phyloP scores from a whole-genome alignment of 305 asterid genomes.

The Andrographis paniculata region DNA sequence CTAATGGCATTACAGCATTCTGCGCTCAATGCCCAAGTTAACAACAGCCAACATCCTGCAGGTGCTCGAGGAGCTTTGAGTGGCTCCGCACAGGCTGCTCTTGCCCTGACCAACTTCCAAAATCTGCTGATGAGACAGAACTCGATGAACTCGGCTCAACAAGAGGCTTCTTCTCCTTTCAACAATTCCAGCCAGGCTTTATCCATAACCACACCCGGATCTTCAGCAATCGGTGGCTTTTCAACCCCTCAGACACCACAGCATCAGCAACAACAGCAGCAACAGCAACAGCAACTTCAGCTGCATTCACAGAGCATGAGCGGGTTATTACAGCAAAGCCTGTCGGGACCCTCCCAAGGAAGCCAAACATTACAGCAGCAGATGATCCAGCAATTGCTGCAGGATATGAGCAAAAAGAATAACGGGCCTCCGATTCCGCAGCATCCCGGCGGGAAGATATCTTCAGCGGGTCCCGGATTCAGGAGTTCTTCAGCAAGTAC shows the following conservation, averaged over 20 bases:
- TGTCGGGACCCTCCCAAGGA: slow-evolving; percentile 25
- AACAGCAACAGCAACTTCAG: slow-evolving; percentile 19
- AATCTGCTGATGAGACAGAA: slow-evolving; percentile 63
- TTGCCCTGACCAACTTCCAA: slow-evolving; percentile 54
- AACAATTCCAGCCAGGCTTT: slow-evolving; percentile 6
- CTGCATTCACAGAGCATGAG: slow-evolving; percentile 10
- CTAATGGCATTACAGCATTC: slow-evolving; percentile 50
- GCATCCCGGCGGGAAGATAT: slow-evolving; percentile 23
- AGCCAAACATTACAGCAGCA: slow-evolving; percentile 57
- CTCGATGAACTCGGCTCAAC: slow-evolving; percentile 43
- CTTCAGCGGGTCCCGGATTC: slow-evolving; percentile 6
- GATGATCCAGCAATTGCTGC: slow-evolving; percentile 62
- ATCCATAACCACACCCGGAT: slow-evolving; percentile 21
- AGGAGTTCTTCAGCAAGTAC: slow-evolving; percentile 17
- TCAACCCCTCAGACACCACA: slow-evolving; percentile 1
- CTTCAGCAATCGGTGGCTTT: slow-evolving; percentile 23
- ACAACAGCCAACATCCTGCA: slow-evolving; percentile 34
- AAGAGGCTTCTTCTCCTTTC: slow-evolving; percentile 43
- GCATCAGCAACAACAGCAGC: slow-evolving; percentile 18
- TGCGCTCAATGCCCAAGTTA: slow-evolving; percentile 34
- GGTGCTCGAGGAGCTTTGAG: slow-evolving; percentile 42
- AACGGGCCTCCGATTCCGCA: slow-evolving; percentile 23
- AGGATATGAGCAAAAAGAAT: slow-evolving; percentile 38
- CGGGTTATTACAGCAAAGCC: slow-evolving; percentile 24
- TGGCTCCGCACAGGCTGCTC: slow-evolving; percentile 64